Percentiles rank a stretch among this genome's conserved stretches.
These are phyloP conservation scores for Kodamaea neixiangensis DNA, from an alignment of 805 yeast genomes.

Conservation along the genomic window DNA sequence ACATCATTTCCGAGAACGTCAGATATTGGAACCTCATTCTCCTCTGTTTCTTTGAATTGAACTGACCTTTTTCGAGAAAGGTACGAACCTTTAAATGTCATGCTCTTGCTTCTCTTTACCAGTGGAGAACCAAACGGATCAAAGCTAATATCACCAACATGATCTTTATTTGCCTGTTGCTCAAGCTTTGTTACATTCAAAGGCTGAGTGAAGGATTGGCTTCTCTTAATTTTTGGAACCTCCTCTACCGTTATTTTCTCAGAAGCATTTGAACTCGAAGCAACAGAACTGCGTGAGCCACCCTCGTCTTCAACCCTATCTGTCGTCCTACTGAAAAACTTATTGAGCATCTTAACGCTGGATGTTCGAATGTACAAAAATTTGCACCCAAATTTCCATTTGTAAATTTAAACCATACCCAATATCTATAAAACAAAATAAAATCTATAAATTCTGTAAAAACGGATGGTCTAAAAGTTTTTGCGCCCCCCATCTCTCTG, in stretches of 20 bases:
- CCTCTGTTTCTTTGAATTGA: constrained; percentile 2
- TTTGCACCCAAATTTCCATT: constrained; percentile 6
- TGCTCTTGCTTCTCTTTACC: constrained; percentile 12
- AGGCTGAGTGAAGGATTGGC: constrained; percentile 6
- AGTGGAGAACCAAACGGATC: constrained; percentile 16
- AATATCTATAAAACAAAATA: neutral
- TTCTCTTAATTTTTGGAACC: constrained; percentile 7
- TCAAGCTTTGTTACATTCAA: constrained; percentile 2
- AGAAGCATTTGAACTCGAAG: neutral
- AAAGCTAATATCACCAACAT: constrained; percentile 12
- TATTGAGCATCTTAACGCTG: constrained; percentile 3
- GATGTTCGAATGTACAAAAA: neutral
- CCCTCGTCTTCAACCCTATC: neutral
- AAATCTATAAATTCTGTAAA: constrained; percentile 1
- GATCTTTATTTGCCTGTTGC: constrained; percentile 2
- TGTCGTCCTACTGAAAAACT: neutral
- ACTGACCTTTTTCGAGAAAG: constrained; percentile 6
- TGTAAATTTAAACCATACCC: neutral
- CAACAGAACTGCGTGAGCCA: neutral
- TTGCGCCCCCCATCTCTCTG: constrained; percentile 15
- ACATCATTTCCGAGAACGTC: neutral
- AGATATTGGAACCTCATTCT: neutral
- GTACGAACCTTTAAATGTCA: constrained; percentile 3
- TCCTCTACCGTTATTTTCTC: neutral
- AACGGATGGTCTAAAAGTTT: constrained; percentile 9